These are phyloP conservation scores for Nakataea oryzae DNA, from an alignment of 2,329 filamentous ascomycete species.

Conservation along the genomic window DNA sequence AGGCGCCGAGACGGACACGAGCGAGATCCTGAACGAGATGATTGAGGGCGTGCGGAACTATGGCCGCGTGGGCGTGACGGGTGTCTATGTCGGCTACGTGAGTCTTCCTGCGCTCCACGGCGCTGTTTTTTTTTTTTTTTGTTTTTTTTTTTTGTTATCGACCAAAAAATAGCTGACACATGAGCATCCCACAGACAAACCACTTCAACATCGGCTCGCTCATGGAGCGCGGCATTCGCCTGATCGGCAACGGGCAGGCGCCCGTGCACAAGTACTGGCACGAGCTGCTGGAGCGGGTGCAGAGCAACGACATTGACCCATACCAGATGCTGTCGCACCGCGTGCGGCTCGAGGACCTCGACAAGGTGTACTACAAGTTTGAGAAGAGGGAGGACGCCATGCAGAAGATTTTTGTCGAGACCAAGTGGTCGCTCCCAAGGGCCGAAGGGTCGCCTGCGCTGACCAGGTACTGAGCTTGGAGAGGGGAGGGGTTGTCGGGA, in stretches of 20 bases:
- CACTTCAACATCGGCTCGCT: conserved; percentile 75
- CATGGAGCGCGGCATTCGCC: conserved; percentile 77
- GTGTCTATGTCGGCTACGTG: conserved; percentile 52
- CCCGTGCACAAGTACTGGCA: conserved; percentile 82
- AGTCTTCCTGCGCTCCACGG: conserved; percentile 13
- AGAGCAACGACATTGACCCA: conserved; percentile 60
- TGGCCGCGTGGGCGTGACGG: conserved; percentile 68
- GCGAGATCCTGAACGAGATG: conserved; percentile 73
- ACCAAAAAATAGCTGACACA: not conserved
- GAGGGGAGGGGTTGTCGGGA: not conserved
- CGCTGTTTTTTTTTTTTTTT: not conserved
- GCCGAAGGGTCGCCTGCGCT: conserved; percentile 31
- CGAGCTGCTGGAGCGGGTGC: conserved; percentile 58
- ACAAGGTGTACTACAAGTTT: conserved; percentile 54
- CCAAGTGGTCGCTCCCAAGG: conserved; percentile 41
- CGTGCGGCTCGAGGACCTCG: conserved; percentile 62
- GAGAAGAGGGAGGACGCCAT: conserved; percentile 54
- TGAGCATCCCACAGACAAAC: conserved; percentile 43
- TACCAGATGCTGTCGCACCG: conserved; percentile 75
- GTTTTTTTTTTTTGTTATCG: not conserved
- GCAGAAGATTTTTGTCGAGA: conserved; percentile 69
- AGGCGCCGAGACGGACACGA: conserved; percentile 76
- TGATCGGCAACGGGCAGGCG: conserved; percentile 57
- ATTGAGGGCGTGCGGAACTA: conserved; percentile 62
- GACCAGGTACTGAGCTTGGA: conserved; percentile 22